phyloP scores from a whole-genome alignment of 768 basidiomycete species.

The Boletellus emodensis region DNA sequence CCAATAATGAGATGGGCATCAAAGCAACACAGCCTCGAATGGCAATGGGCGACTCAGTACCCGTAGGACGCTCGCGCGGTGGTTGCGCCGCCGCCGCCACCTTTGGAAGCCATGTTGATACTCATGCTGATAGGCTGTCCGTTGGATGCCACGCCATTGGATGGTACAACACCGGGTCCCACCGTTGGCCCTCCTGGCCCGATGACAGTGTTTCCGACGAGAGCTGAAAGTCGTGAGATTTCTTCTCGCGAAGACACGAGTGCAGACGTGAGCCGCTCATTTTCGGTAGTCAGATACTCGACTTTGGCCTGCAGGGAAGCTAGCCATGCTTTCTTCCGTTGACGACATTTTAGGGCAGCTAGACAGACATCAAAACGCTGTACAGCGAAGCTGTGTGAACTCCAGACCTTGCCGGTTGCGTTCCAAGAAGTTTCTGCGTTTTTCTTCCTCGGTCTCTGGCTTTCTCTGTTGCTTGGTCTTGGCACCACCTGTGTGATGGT shows the following conservation, averaged over 20 bases:
- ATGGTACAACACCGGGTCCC: conserved; percentile 28
- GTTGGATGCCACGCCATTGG: conserved; percentile 23
- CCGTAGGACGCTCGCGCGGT: conserved; percentile 38
- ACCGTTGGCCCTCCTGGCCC: conserved; percentile 34
- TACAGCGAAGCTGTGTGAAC: neutral
- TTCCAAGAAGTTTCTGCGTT: conserved; percentile 93
- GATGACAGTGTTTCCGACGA: conserved; percentile 65
- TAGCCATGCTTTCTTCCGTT: conserved; percentile 98
- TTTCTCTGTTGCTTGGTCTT: conserved; percentile 49
- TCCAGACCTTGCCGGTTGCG: conserved; percentile 88
- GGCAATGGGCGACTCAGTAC: conserved; percentile 26
- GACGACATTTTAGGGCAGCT: conserved; percentile 99
- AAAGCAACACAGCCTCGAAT: conserved; percentile 1
- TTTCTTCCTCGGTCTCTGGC: conserved; percentile 97
- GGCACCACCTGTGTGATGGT: conserved; percentile 19
- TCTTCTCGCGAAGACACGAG: conserved; percentile 89
- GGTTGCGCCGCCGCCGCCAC: conserved; percentile 26
- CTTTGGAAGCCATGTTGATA: conserved; percentile 39
- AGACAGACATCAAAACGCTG: conserved; percentile 7
- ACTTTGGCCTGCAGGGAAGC: conserved; percentile 89
- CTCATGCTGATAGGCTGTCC: conserved; percentile 42
- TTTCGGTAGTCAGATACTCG: conserved; percentile 89
- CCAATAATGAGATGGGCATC: conserved; percentile 13
- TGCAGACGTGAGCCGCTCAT: conserved; percentile 86
- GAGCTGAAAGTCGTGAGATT: conserved; percentile 73